Evolutionary conservation across 176 grass and related monocot genomes (phyloP), one percentile per base, ranked within the genome.

Genomic region (Zoysia pacifica): DNA sequence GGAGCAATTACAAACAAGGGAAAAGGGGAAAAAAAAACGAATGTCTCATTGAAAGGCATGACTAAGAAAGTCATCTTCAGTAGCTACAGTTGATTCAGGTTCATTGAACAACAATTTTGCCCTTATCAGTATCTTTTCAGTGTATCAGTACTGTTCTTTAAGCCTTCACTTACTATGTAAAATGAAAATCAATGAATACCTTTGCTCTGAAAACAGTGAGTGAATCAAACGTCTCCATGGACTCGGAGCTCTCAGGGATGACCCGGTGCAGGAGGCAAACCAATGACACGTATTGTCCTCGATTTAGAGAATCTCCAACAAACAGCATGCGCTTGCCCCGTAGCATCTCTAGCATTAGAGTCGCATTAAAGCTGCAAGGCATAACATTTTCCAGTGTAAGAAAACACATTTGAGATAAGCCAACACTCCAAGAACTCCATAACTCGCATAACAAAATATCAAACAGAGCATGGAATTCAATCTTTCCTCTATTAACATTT

Each of bases 311-410:
- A 77, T 99, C 96, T 16, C 96, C 96, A 6, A 99, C 86, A 80
- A 94, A 99, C 48, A 95, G 79, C 90, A 99, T 86, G 14, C 92
- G 88, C 65, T 99, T 99, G 50, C 92, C 96, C 8, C 96, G 86
- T 14, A 99, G 70, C 86, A 81, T 89, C 69, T 99, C 92, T 55
- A 94, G 75, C 92, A 89, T 91, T 5, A 95, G 74, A 64, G 83
- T 93, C 7, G 92, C 96, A n/a, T 95, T 89, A 80, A 95, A 95
- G 79, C 96, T 98, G 90, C 72, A 65, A 83, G 6, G 41, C 0
- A 75, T 7, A 14, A 37, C 11, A 70, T 40, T 66, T 75, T 81
- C 1, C 0, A 1, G 8, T 1, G 19, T 77, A 9, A 89, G 45
- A 42, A 3, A 3, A 70, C 9, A 60, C 39, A 51, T 3, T 48